phyloP scores from a whole-genome alignment of 2,329 filamentous ascomycete genomes.

The Akanthomyces dipterigenus region DNA sequence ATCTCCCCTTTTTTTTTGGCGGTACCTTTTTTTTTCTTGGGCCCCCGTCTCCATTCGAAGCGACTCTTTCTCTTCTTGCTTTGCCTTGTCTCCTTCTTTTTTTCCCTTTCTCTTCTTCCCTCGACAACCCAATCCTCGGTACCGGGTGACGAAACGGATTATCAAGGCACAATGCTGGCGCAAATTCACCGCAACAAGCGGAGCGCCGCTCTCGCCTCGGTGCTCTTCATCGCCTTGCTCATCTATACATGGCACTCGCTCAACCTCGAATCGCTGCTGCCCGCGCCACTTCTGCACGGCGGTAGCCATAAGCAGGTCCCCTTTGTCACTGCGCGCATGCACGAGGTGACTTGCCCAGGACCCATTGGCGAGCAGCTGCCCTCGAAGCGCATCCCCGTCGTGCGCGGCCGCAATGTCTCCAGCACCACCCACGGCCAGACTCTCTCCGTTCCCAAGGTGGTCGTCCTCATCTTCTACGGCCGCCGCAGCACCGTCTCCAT shows the following conservation, averaged over 20 bases:
- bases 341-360: conserved; percentile 7
- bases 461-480: conserved; percentile 41
- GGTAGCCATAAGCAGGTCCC: background rate
- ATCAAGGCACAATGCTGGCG: background rate
- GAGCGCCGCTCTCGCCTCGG: conserved; percentile 3
- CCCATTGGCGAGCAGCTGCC: background rate
- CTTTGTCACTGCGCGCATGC: background rate
- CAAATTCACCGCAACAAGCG: conserved; percentile 4
- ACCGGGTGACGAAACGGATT: too few relatives aligned
- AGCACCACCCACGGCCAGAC: conserved; percentile 9
- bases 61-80: background rate
- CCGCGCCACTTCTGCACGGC: conserved; percentile 5
- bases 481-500: conserved; percentile 37
- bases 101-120: background rate
- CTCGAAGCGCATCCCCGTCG: conserved; percentile 6
- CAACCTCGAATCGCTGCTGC: conserved; percentile 10
- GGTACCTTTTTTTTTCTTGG: background rate
- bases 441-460: conserved; percentile 24
- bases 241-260: conserved; percentile 10
- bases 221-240: conserved; percentile 4
- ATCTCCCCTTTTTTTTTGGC: background rate
- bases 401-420: conserved; percentile 9
- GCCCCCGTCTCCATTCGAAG: background rate
- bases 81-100: background rate
- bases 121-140: background rate